Evolutionary conservation across 306 rosid species (phyloP).

Genomic region (Trifolium pratense): DNA sequence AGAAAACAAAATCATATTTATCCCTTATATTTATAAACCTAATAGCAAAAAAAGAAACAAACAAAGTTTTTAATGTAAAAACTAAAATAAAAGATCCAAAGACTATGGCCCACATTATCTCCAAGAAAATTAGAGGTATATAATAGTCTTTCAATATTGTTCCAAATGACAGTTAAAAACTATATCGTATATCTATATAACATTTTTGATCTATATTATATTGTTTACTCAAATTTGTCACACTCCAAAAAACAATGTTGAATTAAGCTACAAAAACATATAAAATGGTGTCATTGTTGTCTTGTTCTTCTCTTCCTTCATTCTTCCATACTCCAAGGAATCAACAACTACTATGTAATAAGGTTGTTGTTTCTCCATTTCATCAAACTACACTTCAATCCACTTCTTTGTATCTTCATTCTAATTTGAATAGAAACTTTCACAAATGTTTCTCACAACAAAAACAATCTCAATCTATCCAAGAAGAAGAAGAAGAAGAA

Average conservation of each 20-base stretch:
- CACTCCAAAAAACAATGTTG: background rate
- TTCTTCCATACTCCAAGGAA: conserved; percentile 37
- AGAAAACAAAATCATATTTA: no score
- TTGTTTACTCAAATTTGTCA: conserved; percentile 24
- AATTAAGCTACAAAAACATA: conserved; percentile 30
- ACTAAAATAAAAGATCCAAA: background rate
- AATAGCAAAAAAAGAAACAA: no score
- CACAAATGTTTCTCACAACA: conserved; percentile 52
- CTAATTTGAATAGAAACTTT: conserved; percentile 24
- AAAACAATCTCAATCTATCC: conserved; percentile 42
- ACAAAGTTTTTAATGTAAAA: no score
- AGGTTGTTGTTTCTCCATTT: conserved; percentile 6
- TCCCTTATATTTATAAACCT: no score
- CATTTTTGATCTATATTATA: no score
- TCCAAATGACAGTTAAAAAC: background rate
- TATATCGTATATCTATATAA: background rate
- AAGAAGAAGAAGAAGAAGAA: conserved; percentile 34
- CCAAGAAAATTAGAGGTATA: background rate
- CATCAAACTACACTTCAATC: conserved; percentile 35
- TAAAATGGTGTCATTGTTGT: conserved; percentile 21
- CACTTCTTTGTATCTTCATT: conserved; percentile 26
- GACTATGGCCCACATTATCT: conserved; percentile 50
- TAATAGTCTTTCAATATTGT: conserved; percentile 6
- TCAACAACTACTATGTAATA: conserved; percentile 34
- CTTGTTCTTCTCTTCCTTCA: conserved; percentile 26